A percentile compares a stretch with the other conserved stretches of the same genome.
Conservation (phyloP, 106 monocot genomes). For the Acorus calamus region DNA sequence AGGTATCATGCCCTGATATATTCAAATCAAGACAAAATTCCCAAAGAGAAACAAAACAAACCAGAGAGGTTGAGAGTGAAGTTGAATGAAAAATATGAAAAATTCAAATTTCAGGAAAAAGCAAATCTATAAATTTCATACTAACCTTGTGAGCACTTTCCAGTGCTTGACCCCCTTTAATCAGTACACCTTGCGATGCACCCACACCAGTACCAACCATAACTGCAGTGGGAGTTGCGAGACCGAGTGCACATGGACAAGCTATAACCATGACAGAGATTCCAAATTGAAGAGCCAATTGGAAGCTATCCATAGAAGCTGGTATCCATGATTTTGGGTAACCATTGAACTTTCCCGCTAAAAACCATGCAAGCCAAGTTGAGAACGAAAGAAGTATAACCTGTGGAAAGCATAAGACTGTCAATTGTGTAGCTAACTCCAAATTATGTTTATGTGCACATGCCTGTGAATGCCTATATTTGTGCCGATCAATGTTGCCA, state of each 20-base stretch:
- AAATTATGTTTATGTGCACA: too few relatives aligned
- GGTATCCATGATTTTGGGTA: conserved; percentile 88
- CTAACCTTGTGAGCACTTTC: conserved; percentile 83
- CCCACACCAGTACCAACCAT: conserved; percentile 98
- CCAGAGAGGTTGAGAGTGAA: too few relatives aligned
- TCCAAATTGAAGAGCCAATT: conserved; percentile 90
- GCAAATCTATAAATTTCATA: not conserved
- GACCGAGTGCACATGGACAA: conserved; percentile 86
- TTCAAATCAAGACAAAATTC: too few relatives aligned
- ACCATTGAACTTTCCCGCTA: conserved; percentile 55
- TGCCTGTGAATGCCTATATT: too few relatives aligned
- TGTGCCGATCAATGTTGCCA: too few relatives aligned
- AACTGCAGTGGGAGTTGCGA: conserved; percentile 96
- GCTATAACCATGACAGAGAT: conserved; percentile 97
- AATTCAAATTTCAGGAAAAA: too few relatives aligned
- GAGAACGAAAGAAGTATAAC: conserved; percentile 57
- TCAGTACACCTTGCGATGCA: conserved; percentile 88
- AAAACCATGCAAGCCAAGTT: conserved; percentile 82
- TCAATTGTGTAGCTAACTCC: not conserved
- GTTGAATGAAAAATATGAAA: too few relatives aligned
- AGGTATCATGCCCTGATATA: too few relatives aligned
- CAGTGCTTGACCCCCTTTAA: conserved; percentile 94
- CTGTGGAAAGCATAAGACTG: conserved; percentile 23
- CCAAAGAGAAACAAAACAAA: too few relatives aligned
- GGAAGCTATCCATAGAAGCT: conserved; percentile 83